A percentile compares a stretch with the other conserved stretches of the same genome.
Evolutionary conservation across 768 basidiomycete genomes (phyloP).

Genomic region (Chalciporus sphaerocephalus): DNA sequence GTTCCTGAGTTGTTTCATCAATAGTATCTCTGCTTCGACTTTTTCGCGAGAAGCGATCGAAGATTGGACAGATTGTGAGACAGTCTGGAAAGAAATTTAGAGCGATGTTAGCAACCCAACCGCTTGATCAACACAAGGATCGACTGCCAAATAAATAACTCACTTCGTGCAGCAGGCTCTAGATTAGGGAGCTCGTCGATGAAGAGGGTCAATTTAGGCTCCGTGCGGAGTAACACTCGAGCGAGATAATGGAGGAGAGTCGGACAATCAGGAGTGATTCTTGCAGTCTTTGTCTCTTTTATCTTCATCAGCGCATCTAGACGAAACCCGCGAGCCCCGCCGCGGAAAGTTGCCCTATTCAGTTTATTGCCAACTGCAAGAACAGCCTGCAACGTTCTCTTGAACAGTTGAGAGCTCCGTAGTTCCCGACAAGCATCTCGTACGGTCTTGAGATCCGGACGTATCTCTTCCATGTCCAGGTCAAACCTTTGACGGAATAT

Average conservation of each 20-base stretch:
- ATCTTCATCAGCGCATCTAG: conserved; percentile 79
- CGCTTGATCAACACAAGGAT: too few relatives aligned
- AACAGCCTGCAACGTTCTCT: conserved; percentile 67
- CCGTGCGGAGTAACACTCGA: conserved; percentile 60
- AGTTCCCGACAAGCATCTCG: conserved; percentile 69
- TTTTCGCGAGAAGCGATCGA: conserved; percentile 54
- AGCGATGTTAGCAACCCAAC: neutral
- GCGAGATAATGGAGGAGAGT: conserved; percentile 92
- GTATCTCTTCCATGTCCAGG: conserved; percentile 75
- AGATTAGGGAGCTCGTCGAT: conserved; percentile 77
- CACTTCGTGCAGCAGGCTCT: conserved; percentile 80
- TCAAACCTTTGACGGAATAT: conserved; percentile 79
- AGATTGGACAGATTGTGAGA: conserved; percentile 55
- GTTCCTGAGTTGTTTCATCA: conserved; percentile 33
- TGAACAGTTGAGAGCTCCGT: conserved; percentile 59
- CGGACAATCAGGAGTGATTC: conserved; percentile 65
- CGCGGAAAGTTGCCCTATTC: conserved; percentile 80
- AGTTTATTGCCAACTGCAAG: conserved; percentile 77
- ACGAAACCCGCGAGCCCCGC: conserved; percentile 80
- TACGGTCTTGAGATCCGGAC: conserved; percentile 74
- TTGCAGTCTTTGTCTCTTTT: conserved; percentile 77
- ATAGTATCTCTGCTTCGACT: conserved; percentile 52
- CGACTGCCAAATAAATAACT: neutral
- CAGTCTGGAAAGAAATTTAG: conserved; percentile 69
- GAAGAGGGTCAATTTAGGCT: conserved; percentile 64